Evolutionary conservation across 306 rosid species (phyloP).

Genomic region (Clitoria ternatea): DNA sequence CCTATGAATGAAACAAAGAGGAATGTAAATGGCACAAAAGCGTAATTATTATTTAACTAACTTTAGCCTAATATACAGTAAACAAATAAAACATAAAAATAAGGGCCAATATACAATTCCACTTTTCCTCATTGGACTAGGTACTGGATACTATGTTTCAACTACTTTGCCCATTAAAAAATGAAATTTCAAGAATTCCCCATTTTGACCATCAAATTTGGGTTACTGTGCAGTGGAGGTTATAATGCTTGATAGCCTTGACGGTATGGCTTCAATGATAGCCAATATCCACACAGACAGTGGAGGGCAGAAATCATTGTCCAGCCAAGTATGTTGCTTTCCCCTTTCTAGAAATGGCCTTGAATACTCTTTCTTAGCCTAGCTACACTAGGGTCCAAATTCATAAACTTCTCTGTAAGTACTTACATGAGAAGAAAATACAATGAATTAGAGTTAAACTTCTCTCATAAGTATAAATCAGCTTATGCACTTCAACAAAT

Average conservation of each 20-base stretch:
- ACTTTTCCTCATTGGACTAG: neutral
- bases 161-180: neutral
- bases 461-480: no score
- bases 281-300: no score
- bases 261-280: no score
- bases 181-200: neutral
- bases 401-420: no score
- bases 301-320: no score
- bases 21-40: neutral
- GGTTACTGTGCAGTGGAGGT: no score
- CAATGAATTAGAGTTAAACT: no score
- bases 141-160: neutral
- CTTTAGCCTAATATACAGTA: neutral
- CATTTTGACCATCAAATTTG: neutral
- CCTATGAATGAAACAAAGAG: neutral
- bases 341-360: neutral
- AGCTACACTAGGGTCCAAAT: no score
- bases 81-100: neutral
- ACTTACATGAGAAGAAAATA: no score
- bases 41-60: neutral
- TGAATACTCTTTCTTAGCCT: neutral
- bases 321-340: neutral
- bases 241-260: neutral
- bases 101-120: neutral
- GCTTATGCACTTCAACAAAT: no score